phyloP scores from a whole-genome alignment of 768 basidiomycete species.

The Mycena polygramma region DNA sequence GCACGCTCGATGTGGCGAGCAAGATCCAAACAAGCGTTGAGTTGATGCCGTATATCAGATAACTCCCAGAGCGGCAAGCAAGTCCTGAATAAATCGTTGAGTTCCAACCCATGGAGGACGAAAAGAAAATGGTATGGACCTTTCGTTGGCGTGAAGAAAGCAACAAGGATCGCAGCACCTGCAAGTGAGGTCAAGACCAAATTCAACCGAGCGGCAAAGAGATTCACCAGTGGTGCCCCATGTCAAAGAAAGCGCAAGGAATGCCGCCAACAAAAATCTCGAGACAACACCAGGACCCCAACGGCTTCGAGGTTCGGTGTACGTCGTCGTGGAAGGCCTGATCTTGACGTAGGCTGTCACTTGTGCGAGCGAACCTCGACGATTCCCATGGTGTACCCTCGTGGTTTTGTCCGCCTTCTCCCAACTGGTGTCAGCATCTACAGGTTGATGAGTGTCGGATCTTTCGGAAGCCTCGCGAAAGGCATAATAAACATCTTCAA shows the following conservation, averaged over 20 bases:
- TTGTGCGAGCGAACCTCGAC: slow-evolving; percentile 28
- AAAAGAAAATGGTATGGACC: slow-evolving; percentile 10
- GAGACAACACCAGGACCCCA: slow-evolving; percentile 35
- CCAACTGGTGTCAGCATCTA: slow-evolving; percentile 38
- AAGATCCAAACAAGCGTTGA: slow-evolving; percentile 52
- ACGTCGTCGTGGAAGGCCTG: background rate
- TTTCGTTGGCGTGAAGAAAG: slow-evolving; percentile 40
- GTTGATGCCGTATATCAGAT: slow-evolving; percentile 46
- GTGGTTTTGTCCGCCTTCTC: slow-evolving; percentile 30
- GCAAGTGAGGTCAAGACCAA: background rate
- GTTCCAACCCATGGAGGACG: background rate
- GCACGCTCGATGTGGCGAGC: slow-evolving; percentile 44
- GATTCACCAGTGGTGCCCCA: slow-evolving; percentile 38
- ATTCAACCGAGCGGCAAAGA: background rate
- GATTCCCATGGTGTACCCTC: slow-evolving; percentile 21
- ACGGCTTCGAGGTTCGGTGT: slow-evolving; percentile 20
- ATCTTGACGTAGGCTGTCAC: slow-evolving; percentile 29
- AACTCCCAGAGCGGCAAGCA: slow-evolving; percentile 50
- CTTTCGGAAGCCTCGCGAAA: slow-evolving; percentile 42
- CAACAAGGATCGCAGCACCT: slow-evolving; percentile 40
- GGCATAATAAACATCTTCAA: slow-evolving; percentile 40
- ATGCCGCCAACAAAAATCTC: slow-evolving; percentile 38
- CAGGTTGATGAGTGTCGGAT: slow-evolving; percentile 36
- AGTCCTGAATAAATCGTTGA: slow-evolving; percentile 41
- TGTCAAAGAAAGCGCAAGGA: slow-evolving; percentile 36